These are phyloP conservation scores for Cutaneotrichosporon sp. DNA, from an alignment of 1,284 basidiomycete species.

Conservation along the genomic window DNA sequence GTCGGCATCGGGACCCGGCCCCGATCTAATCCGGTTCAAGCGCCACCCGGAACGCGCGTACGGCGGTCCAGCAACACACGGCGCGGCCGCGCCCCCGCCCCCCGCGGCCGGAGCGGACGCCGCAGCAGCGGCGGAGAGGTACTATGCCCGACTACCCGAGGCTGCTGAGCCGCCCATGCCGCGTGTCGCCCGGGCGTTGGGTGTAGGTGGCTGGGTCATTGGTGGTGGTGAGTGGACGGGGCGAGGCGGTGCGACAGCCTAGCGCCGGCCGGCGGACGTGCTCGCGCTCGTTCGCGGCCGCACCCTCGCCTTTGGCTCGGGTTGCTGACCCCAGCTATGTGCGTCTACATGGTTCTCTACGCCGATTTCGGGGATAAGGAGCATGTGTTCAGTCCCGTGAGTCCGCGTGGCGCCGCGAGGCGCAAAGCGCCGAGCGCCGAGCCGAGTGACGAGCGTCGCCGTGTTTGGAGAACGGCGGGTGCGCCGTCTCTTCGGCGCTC, in stretches of 20 bases:
- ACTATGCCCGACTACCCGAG: slow-evolving; percentile 6
- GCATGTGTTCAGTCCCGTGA: slow-evolving; percentile 46
- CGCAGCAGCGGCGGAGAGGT: slow-evolving; percentile 4
- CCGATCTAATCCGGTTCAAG: background rate
- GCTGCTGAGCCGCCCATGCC: slow-evolving; percentile 3
- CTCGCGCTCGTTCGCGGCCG: background rate
- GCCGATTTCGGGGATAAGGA: slow-evolving; percentile 43
- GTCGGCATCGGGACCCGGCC: slow-evolving; percentile 1
- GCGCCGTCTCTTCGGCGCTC: no score
- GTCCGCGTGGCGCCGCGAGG: slow-evolving; percentile 6
- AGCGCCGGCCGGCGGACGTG: background rate
- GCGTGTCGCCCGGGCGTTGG: background rate
- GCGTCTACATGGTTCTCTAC: slow-evolving; percentile 40
- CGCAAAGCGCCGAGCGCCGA: background rate
- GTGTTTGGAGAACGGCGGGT: no score
- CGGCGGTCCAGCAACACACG: slow-evolving; percentile 7
- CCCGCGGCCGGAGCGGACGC: background rate
- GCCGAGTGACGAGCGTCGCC: no score
- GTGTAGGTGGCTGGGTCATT: slow-evolving; percentile 33
- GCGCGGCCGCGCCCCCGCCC: background rate
- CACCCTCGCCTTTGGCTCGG: background rate
- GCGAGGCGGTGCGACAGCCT: background rate
- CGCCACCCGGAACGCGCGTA: slow-evolving; percentile 13
- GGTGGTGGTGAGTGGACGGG: slow-evolving; percentile 26
- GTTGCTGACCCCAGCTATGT: slow-evolving; percentile 28